Conservation (phyloP, 495 filamentous ascomycete genomes). For the Sphaerosporella brunnea region DNA sequence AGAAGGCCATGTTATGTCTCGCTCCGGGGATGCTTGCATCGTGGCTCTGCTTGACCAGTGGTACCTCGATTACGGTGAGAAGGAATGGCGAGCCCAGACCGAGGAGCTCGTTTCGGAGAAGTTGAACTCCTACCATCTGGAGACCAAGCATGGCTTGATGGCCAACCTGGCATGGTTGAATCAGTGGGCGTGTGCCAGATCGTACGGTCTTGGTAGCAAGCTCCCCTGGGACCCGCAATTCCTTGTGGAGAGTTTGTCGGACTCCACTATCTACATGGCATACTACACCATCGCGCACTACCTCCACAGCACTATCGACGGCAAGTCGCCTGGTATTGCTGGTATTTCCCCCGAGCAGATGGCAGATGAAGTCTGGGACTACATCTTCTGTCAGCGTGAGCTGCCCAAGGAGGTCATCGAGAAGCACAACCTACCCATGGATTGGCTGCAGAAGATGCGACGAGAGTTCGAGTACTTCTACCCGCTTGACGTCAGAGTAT, state of each 20-base stretch:
- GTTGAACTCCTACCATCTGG: constrained; percentile 59
- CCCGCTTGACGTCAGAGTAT: constrained; percentile 68
- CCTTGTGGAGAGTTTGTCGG: constrained; percentile 80
- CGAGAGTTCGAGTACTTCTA: constrained; percentile 96
- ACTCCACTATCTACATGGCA: constrained; percentile 87
- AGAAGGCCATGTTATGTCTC: constrained; percentile 66
- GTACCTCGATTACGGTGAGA: constrained; percentile 91
- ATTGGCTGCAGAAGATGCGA: constrained; percentile 56
- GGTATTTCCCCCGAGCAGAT: constrained; percentile 65
- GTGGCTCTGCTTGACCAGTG: constrained; percentile 91
- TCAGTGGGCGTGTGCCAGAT: constrained; percentile 86
- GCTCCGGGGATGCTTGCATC: constrained; percentile 77
- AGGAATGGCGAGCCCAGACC: constrained; percentile 58
- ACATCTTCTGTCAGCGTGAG: constrained; percentile 51
- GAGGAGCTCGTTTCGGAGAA: constrained; percentile 51
- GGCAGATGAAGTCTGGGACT: constrained; percentile 94
- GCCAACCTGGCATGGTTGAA: constrained; percentile 76
- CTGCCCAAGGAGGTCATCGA: constrained; percentile 43
- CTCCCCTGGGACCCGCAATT: constrained; percentile 88
- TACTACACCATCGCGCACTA: constrained; percentile 91
- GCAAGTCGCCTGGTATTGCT: constrained; percentile 47
- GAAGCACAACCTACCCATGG: constrained; percentile 50
- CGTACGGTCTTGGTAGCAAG: constrained; percentile 83
- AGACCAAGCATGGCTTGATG: constrained; percentile 70
- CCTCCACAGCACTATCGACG: constrained; percentile 63